Conservation (phyloP, 2,329 filamentous ascomycete species). For the Fusarium tuaranense region DNA sequence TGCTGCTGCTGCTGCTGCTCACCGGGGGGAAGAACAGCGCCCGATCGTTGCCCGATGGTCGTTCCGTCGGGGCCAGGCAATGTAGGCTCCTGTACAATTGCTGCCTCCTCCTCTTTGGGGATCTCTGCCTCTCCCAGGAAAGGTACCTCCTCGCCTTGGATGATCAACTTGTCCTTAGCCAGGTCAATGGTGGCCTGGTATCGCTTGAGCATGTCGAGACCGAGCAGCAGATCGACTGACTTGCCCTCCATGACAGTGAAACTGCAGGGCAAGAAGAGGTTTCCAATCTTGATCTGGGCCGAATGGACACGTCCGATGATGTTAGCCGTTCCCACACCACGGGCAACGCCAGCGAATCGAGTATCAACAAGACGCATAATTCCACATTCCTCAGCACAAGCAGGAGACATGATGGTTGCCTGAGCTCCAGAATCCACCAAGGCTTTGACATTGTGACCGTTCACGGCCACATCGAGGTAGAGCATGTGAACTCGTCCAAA, state of each 20-base stretch:
- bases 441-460: constrained; percentile 91
- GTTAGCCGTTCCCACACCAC: constrained; percentile 92
- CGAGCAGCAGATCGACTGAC: constrained; percentile 90
- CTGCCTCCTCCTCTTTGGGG: constrained; percentile 84
- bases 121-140: constrained; percentile 96
- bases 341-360: constrained; percentile 90
- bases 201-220: constrained; percentile 95
- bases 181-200: constrained; percentile 95
- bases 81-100: constrained; percentile 81
- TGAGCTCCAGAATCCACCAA: constrained; percentile 98
- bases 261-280: constrained; percentile 87
- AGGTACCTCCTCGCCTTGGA: constrained; percentile 87
- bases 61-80: constrained; percentile 90
- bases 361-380: constrained; percentile 97
- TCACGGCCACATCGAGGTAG: constrained; percentile 96
- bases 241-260: constrained; percentile 99
- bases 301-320: constrained; percentile 97
- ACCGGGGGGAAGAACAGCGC: constrained; percentile 69
- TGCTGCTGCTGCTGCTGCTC: constrained; percentile 30
- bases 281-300: constrained; percentile 93
- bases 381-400: constrained; percentile 89
- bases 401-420: constrained; percentile 98
- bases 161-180: constrained; percentile 83
- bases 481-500: constrained; percentile 97
- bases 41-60: constrained; percentile 85